Base-by-base conservation (phyloP, 176 grass and related monocot species). In the Bolboschoenus planiculmis region DNA sequence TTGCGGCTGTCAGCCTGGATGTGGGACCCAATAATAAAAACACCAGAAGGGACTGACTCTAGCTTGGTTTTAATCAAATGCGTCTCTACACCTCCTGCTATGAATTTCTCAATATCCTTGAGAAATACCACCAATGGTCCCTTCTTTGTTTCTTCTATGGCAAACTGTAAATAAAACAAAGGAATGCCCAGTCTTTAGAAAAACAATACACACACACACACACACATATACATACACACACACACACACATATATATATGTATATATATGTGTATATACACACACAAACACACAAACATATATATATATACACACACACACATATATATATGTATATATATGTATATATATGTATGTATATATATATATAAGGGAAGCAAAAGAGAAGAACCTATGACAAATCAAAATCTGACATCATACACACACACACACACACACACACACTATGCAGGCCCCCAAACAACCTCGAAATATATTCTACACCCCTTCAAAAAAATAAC, bases 1-100 rank as follows among this genome's bases (percentile, higher is more conserved):
- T 98, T 98, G 59, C 90, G 89, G 78, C 24, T 89, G 75, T 98
- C 92, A 10, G 83, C 18, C 84, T 91, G 95, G 66, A 55, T 91
- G 88, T 95, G 92, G 37, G 95, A 93, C 77, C 90, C 91, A 85
- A 98, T 81, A 83, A 98, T 80, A 91, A 98, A 89, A 90, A 91
- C 61, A 77, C 95, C 95, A 81, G 82, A 79, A 84, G 92, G 89
- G 66, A 92, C 79, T 71, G 0, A 82, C 71, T 98, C 90, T 11
- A 98, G 83, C 84, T 95, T 98, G 85, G 60, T 80, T 84, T 91
- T 95, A 65, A 98, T 90, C 84, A 83, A 80, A 40, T 95, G 94
- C 26, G 87, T 84, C 58, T 95, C 93, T 58, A 55, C 83, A 85
- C 88, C 85, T 83, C 90, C 92, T 87, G 88, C 85, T 30, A 93